Base-by-base conservation (phyloP, 371 early-diverging fungal species). In the Rhizopus microsporus region DNA sequence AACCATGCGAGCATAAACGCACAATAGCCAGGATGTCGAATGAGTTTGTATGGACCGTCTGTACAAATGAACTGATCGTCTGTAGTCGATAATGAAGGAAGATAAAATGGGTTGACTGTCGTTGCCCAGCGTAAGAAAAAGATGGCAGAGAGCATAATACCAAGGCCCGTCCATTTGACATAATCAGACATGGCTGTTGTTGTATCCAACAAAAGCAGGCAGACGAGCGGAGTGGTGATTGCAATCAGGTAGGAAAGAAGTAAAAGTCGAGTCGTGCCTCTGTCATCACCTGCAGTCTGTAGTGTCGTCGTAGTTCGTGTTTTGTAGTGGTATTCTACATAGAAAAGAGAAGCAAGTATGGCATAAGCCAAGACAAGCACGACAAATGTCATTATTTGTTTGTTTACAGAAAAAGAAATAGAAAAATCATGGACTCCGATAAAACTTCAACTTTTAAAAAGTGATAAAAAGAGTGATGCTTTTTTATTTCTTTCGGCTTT, bases 11-110 rank as follows among this genome's bases (percentile, higher is more conserved):
- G n/a, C 5, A 74, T 34, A 52, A 66, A 69, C 1, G 67, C 72
- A 13, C 67, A 23, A 54, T 74, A 77, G 3, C 71, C 74, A 5
- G 77, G 77, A 53, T 77, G 77, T 5, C 77, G 69, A 39, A 77
- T 56, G 7, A 59, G 46, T 51, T 64, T 67, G 42, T 77, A 77
- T 7, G 74, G 74, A 1, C 72, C 77, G 38, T 69, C 69, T 4
- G 73, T 76, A 42, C 77, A 73, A 39, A 77, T 72, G 49, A 57
- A 71, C 34, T 74, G 74, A 51, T 77, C 74, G 43, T 77, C 74
- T 5, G 69, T 71, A 1, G 72, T 72, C 12, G 71, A 68, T 47
- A 74, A 63, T 12, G 73, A 52, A 38, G 69, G 64, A 23, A 77
- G 53, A 56, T 73, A 77, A 45, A 73, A 77, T 2, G 68, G 60